phyloP scores from a whole-genome alignment of 1,139 yeast species.

The Debaryomyces sp. region DNA sequence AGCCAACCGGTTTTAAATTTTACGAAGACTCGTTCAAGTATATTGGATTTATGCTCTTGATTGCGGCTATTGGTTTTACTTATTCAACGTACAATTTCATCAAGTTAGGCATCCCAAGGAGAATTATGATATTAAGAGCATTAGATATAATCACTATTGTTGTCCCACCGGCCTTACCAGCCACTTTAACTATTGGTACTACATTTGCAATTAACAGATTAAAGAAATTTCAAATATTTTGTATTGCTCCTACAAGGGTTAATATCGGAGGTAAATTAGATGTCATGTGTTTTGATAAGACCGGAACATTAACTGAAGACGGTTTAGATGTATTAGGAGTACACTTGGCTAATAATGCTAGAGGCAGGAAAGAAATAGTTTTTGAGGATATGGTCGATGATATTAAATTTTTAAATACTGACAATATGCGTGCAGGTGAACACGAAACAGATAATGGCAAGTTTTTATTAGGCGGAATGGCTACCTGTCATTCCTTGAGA shows the following conservation, averaged over 20 bases:
- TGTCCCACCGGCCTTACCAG: constrained; percentile 98
- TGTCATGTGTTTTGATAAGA: constrained; percentile 89
- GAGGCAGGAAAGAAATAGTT: constrained; percentile 52
- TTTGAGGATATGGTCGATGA: constrained; percentile 49
- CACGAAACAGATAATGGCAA: constrained; percentile 36
- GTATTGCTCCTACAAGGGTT: constrained; percentile 91
- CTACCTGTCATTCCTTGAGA: constrained; percentile 87
- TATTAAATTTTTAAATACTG: constrained; percentile 25
- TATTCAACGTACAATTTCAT: constrained; percentile 84
- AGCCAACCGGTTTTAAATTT: constrained; percentile 90
- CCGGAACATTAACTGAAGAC: constrained; percentile 97
- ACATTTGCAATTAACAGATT: constrained; percentile 85
- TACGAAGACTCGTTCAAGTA: constrained; percentile 93
- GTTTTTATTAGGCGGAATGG: constrained; percentile 55
- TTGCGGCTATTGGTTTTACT: constrained; percentile 83
- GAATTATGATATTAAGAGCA: constrained; percentile 80
- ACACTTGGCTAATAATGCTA: constrained; percentile 59
- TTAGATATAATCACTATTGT: constrained; percentile 93
- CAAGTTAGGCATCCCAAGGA: constrained; percentile 67
- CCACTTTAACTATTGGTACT: constrained; percentile 94
- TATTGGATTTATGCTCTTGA: constrained; percentile 88
- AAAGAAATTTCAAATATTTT: constrained; percentile 65
- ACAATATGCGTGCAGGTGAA: constrained; percentile 7
- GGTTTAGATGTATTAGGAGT: constrained; percentile 92
- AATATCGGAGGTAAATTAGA: constrained; percentile 95